Evolutionary conservation across 169 alveolate genomes (phyloP), one percentile per base, ranked within the genome.

Genomic region (Cryptosporidium xiaoi): DNA sequence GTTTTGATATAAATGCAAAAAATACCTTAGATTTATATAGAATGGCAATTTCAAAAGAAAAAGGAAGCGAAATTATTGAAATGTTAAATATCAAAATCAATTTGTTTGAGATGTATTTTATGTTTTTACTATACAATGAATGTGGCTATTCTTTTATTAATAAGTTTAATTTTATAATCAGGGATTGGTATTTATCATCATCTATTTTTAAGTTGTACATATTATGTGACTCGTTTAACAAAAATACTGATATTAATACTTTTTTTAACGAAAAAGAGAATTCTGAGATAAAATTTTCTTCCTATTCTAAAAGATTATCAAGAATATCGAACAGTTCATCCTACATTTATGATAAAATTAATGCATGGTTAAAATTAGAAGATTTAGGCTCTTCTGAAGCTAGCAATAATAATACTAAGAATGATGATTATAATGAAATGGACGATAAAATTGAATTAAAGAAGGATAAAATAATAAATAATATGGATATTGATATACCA

Each of bases 111-210:
- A 77, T 77, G 27, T 77, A 77, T 77, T 53, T 77, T 4, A 34
- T 77, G 69, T 40, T 58, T 24, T 34, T 60, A 44, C 46, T 77
- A n/a, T 77, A 77, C 65, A 77, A n/a, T 27, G 87, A 77, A 62
- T 77, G 87, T 60, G 87, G 87, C 1, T 60, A 60, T 77, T 24
- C 65, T 7, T 77, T 77, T 31, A 77, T 77, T 27, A 62, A 44
- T 31, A 77, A 62, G 20, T 62, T 66, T 1, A 77, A 77, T 40
- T 56, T 77, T 77, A 66, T 77, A 27, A 60, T 77, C 7, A 77
- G 64, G 24, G 87, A 77, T 56, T 77, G 65, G 64, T 56, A 58
- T 77, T 20, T 60, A 16, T 13, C 71, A 44, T 36, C 44, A 20
- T 56, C 77, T 3, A 60, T 77, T n/a, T 77, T 77, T 60, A 77